These are phyloP conservation scores for Serendipita sp. DNA, from an alignment of 768 basidiomycete species.

Conservation along the genomic window DNA sequence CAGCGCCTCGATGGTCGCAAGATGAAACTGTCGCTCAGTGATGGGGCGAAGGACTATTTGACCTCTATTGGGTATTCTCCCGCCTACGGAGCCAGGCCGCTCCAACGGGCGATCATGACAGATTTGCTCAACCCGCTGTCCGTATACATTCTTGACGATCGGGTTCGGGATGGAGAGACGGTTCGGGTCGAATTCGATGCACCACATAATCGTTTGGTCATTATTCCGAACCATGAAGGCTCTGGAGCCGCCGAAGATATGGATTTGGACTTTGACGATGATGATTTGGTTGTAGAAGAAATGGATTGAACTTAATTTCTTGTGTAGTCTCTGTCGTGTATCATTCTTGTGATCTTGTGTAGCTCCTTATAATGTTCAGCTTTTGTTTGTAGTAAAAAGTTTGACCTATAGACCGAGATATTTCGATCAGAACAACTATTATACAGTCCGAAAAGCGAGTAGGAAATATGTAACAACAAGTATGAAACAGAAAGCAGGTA, in stretches of 20 bases:
- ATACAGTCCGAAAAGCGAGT: too few relatives aligned
- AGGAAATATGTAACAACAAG: too few relatives aligned
- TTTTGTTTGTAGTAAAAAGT: not conserved
- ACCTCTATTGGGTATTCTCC: conserved; percentile 64
- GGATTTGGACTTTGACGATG: conserved; percentile 44
- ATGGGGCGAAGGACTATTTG: conserved; percentile 60
- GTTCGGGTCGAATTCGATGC: conserved; percentile 66
- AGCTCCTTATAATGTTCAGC: not conserved
- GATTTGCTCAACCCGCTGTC: conserved; percentile 88
- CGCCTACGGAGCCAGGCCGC: conserved; percentile 78
- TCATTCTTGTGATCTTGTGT: not conserved
- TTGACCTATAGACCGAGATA: too few relatives aligned
- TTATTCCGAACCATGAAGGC: conserved; percentile 68
- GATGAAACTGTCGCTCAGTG: conserved; percentile 62
- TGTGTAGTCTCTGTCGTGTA: not conserved
- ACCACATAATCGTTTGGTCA: conserved; percentile 56
- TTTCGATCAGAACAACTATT: too few relatives aligned
- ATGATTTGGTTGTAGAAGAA: conserved; percentile 53
- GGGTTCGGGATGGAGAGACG: conserved; percentile 64
- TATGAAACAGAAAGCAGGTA: too few relatives aligned
- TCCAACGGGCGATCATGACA: conserved; percentile 80
- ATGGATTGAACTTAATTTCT: conserved; percentile 29
- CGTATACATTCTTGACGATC: conserved; percentile 65
- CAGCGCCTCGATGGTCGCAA: conserved; percentile 63
- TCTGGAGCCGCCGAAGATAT: conserved; percentile 30